phyloP scores from a whole-genome alignment of 768 basidiomycete species.

The Tricholoma sp. region DNA sequence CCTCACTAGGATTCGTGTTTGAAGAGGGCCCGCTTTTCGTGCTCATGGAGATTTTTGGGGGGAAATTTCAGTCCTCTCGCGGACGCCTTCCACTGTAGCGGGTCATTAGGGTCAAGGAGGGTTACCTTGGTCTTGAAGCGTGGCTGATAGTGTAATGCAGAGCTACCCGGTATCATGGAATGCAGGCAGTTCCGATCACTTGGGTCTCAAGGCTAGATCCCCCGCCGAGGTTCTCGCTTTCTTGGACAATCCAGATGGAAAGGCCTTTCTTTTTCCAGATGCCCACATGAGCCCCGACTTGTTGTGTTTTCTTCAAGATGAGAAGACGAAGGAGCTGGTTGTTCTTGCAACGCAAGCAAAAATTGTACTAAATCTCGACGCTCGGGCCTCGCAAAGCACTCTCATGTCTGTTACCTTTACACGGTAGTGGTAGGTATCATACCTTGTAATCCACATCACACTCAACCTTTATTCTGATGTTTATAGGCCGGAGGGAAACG shows the following conservation, averaged over 20 bases:
- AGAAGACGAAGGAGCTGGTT: slow-evolving; percentile 12
- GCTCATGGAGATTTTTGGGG: slow-evolving; percentile 7
- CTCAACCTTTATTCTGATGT: background rate
- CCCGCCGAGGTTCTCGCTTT: slow-evolving; percentile 7
- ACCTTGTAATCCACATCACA: background rate
- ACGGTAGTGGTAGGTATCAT: background rate
- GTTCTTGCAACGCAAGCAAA: slow-evolving; percentile 4
- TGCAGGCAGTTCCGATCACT: slow-evolving; percentile 3
- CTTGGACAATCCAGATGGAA: slow-evolving; percentile 6
- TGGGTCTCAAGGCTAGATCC: slow-evolving; percentile 3
- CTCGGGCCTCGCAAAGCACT: background rate
- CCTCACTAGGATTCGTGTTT: background rate
- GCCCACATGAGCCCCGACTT: slow-evolving; percentile 13
- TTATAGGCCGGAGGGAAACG: slow-evolving; percentile 3
- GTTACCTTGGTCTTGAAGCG: slow-evolving; percentile 5
- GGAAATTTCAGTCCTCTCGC: slow-evolving; percentile 9
- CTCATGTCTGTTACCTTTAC: background rate
- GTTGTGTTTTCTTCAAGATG: slow-evolving; percentile 12
- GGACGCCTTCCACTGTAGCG: slow-evolving; percentile 6
- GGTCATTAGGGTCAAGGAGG: slow-evolving; percentile 7
- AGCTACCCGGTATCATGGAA: slow-evolving; percentile 9
- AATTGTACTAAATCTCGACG: background rate
- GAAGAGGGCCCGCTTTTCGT: background rate
- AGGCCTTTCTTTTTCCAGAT: slow-evolving; percentile 8
- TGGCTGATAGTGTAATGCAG: slow-evolving; percentile 5